A percentile compares a stretch with the other conserved stretches of the same genome.
Conservation (phyloP, 257 asterid species). For the Solanum ossicruentum region DNA sequence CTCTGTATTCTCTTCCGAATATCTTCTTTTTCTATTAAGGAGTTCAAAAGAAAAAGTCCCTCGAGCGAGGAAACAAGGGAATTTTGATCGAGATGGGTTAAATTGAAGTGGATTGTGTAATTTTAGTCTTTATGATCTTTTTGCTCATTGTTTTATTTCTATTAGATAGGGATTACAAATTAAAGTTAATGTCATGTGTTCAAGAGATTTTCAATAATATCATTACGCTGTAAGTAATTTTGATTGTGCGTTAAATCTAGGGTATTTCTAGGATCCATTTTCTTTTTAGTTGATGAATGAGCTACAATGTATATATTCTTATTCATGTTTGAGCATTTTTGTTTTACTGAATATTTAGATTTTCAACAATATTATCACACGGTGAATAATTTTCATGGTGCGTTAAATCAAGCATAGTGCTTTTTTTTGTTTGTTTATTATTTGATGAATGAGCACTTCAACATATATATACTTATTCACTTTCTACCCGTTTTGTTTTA, state of each 20-base stretch:
- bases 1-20: too few species aligned
- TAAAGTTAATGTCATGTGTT: not conserved
- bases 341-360: not conserved
- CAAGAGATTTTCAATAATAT: not conserved
- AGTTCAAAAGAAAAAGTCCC: too few species aligned
- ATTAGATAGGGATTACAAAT: not conserved
- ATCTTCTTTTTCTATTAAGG: too few species aligned
- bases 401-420: not conserved
- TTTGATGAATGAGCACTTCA: not conserved
- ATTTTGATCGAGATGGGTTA: too few species aligned
- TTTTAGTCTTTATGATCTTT: not conserved
- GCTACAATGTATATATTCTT: not conserved
- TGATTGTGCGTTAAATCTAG: not conserved
- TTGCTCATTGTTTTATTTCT: not conserved
- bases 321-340: too few species aligned
- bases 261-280: not conserved
- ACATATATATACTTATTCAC: not conserved
- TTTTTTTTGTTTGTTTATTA: not conserved
- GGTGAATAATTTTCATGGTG: not conserved
- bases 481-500: not conserved
- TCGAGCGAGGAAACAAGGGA: too few species aligned
- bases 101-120: not conserved
- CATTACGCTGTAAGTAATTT: not conserved
- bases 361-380: not conserved
- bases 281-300: not conserved